Evolutionary conservation across 73 alveolate genomes (phyloP), one percentile per base, ranked within the genome.

Genomic region (Tetrahymena thermophila): DNA sequence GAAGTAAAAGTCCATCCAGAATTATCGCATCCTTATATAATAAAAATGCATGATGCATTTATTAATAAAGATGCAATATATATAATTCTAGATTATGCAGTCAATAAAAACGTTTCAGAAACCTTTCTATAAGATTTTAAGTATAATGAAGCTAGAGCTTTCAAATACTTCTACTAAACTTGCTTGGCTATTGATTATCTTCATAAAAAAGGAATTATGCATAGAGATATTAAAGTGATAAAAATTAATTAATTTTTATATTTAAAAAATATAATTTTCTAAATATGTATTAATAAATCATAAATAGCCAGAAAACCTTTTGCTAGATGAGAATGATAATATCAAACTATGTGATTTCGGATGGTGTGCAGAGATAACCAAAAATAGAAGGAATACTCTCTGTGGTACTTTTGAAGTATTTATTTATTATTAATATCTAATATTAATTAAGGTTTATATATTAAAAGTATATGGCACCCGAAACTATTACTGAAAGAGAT

Each of bases 381-480:
- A 95, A 56, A 37, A 85, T 50, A 95, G 94, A 44, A 95, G 97
- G 71, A 95, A 43, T 19, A 95, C 97, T 13, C 93, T 95, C 13
- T 95, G 97, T 85, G 97, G 97, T 85, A 95, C 97, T 7, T 95
- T 85, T 85, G 97, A 95, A 89, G 89, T 71, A 71, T 71, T 25
- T 19, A n/a, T 71, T 71, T 23, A 19, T 71, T 19, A n/a, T 25
- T 71, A n/a, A 7, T 3, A 71, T 71, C 0, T 71, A 9, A 25
- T 23, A 8, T 23, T 71, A 56, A 71, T 71, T 71, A 25, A 57
- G n/a, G 1, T 28, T 19, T 71, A 25, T 5, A 28, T 17, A 4
- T 15, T 97, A 97, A 85, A 99, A 99, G 94, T 99, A 99, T 94
- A 99, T 99, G 99, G 99, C 99, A 7, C 99, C 99, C 21, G 99